These are phyloP conservation scores for Nothophoma quercina DNA, from an alignment of 2,329 filamentous ascomycete species.

Conservation along the genomic window DNA sequence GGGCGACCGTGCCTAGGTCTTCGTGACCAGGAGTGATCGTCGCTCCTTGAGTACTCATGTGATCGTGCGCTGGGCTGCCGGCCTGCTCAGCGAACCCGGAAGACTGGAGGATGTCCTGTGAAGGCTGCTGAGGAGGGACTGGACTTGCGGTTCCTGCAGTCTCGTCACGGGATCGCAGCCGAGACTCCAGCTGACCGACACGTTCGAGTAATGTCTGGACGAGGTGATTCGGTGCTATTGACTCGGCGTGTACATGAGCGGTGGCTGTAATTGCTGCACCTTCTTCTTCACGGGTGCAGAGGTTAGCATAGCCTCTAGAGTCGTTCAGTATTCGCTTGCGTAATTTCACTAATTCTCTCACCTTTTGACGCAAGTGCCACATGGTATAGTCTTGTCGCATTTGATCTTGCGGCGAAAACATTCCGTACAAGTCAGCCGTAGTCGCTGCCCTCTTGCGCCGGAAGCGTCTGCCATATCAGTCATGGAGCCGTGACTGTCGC, in stretches of 20 bases:
- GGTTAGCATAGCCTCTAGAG: background rate
- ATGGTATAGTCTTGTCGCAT: conserved; percentile 54
- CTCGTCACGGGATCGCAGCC: background rate
- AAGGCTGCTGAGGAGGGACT: background rate
- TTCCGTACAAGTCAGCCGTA: conserved; percentile 38
- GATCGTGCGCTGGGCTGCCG: background rate
- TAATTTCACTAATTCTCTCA: background rate
- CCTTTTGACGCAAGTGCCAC: conserved; percentile 51
- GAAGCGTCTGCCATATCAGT: conserved; percentile 22
- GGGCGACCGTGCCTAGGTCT: background rate
- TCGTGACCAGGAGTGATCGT: background rate
- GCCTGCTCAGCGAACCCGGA: background rate
- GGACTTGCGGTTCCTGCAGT: too few relatives aligned
- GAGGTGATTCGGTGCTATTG: background rate
- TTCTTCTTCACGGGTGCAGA: conserved; percentile 2
- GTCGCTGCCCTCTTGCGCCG: conserved; percentile 18
- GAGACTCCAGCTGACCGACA: background rate
- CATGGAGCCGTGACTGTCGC: too few relatives aligned
- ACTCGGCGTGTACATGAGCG: background rate
- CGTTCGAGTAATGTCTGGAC: background rate
- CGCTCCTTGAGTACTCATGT: too few relatives aligned
- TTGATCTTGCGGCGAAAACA: conserved; percentile 47
- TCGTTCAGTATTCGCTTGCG: background rate
- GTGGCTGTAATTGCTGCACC: background rate
- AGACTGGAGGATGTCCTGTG: background rate